A percentile compares a stretch with the other conserved stretches of the same genome.
Evolutionary conservation across 176 grass and related monocot species (phyloP).

Genomic region (Pharus latifolius): DNA sequence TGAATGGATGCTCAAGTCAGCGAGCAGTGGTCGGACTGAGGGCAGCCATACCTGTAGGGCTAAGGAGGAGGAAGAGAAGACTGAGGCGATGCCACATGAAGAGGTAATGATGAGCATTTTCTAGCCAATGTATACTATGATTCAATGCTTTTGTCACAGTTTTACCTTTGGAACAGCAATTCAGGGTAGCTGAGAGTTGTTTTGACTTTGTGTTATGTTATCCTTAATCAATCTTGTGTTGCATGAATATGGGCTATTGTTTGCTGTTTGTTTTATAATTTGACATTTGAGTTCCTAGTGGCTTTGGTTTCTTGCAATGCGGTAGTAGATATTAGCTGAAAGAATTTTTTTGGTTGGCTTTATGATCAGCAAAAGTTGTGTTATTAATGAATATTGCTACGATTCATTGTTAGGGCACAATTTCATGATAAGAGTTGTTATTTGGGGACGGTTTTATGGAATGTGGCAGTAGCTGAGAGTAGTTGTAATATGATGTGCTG

Average conservation of each 20-base stretch:
- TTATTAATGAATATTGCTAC: too few species aligned
- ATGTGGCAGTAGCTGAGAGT: background rate
- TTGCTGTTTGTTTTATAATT: too few species aligned
- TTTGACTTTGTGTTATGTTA: too few species aligned
- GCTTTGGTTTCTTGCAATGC: too few species aligned
- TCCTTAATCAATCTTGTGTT: too few species aligned
- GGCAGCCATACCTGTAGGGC: background rate
- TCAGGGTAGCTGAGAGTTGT: background rate
- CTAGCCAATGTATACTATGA: background rate
- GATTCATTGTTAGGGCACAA: too few species aligned
- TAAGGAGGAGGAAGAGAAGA: constrained; percentile 18
- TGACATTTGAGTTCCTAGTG: too few species aligned
- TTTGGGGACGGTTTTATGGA: background rate
- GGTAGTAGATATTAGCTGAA: too few species aligned
- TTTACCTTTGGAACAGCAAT: background rate
- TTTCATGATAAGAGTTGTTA: background rate
- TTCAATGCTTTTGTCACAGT: background rate
- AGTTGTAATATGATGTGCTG: background rate
- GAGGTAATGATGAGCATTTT: constrained; percentile 41
- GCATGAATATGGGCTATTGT: too few species aligned
- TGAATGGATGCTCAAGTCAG: constrained; percentile 87
- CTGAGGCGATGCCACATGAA: constrained; percentile 14
- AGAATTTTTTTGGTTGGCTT: too few species aligned
- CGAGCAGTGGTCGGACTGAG: constrained; percentile 26
- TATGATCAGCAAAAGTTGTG: too few species aligned